These are phyloP conservation scores for Colletotrichum tropicicola DNA, from an alignment of 2,329 filamentous ascomycete species.

Conservation along the genomic window DNA sequence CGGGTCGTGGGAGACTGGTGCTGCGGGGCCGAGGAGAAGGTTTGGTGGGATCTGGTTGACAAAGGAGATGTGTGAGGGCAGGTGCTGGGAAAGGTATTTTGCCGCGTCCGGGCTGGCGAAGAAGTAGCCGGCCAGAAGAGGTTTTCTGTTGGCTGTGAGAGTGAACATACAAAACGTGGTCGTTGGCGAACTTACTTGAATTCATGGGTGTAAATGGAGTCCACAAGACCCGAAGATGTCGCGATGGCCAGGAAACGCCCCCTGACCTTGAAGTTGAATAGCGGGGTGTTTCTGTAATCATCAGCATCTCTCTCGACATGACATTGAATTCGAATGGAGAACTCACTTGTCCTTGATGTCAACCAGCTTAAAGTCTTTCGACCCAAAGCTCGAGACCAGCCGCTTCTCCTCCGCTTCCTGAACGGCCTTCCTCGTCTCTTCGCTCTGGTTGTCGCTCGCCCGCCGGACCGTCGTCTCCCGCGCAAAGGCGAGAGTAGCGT, in stretches of 20 bases:
- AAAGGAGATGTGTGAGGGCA: conserved; percentile 58
- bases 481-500: conserved; percentile 43
- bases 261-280: conserved; percentile 26
- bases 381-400: conserved; percentile 29
- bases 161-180: not conserved
- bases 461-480: conserved; percentile 32
- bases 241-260: conserved; percentile 38
- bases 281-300: not conserved
- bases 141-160: conserved; percentile 34
- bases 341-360: conserved; percentile 26
- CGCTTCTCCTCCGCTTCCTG: conserved; percentile 37
- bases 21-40: conserved; percentile 47
- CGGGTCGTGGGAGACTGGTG: conserved; percentile 7
- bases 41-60: conserved; percentile 66
- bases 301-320: conserved; percentile 23
- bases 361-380: conserved; percentile 25
- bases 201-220: conserved; percentile 6
- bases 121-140: conserved; percentile 54
- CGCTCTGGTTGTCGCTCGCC: conserved; percentile 31
- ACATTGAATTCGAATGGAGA: conserved; percentile 34
- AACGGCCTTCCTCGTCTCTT: conserved; percentile 32
- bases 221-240: conserved; percentile 23
- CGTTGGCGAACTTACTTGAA: conserved; percentile 2
- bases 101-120: conserved; percentile 58
- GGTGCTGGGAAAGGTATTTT: conserved; percentile 69